phyloP scores from a whole-genome alignment of 164 flowering plant species.

The Vitis vinifera region ASM3070453v1 NC_081812.1:2266001-2266500 shows the following conservation, averaged over 20 bases:
- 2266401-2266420: background rate
- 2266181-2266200: background rate
- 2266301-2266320: background rate
- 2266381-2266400: background rate
- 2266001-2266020: conserved; percentile 31
- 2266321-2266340: no score
- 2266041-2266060: background rate
- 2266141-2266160: no score
- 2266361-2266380: background rate
- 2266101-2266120: no score
- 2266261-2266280: background rate
- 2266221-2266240: background rate
- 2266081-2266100: no score
- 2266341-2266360: background rate
- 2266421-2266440: background rate
- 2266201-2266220: background rate
- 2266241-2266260: background rate
- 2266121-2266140: no score
- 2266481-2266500: no score
- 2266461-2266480: no score
- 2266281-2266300: background rate
- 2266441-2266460: no score
- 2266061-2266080: background rate
- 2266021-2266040: background rate
- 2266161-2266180: background rate